Evolutionary conservation across 1,284 basidiomycete genomes (phyloP), one percentile per base, ranked within the genome.

Genomic region (Ustilago nuda): DNA sequence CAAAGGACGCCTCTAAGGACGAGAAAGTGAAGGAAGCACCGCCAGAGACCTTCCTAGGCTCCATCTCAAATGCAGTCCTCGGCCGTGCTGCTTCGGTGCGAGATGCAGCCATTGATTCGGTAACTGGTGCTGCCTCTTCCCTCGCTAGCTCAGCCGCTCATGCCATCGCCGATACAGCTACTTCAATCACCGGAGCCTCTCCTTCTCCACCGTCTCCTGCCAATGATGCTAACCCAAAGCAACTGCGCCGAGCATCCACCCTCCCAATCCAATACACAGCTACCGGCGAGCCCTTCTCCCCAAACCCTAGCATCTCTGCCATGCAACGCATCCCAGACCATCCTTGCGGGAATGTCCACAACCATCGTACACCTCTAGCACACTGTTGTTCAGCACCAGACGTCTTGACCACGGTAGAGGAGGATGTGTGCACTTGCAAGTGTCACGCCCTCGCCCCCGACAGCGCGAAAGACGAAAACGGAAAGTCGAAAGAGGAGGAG

Each of bases 281-380:
- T 1, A 46, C 51, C 1, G 74, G 74, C 15, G 58, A 66, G 43
- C 74, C 66, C 4, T 76, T 76, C 51, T 66, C 62, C 9, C 52
- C 61, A 23, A 59, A 76, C 36, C 74, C 74, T 1, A 61, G 59
- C 60, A 67, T 76, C 32, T 64, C 69, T 2, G 74, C 69, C 13
- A 76, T 76, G 74, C 74, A 76, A 32, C 58, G 74, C 32, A 76
- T 76, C 27, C 73, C 73, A 0, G 73, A 76, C 39, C 59, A 64
- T 54, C 51, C 72, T 2, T 71, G 73, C 35, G 36, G 56, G 11
- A 52, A 55, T 17, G 4, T 45, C 12, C 43, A 60, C 53, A 35
- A 54, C 19, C 41, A 52, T 19, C 56, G 46, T n/a, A 37, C 48
- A 32, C 33, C 37, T 2, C 19, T 66, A 2, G 37, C 30, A 9